phyloP scores from a whole-genome alignment of 2,329 filamentous ascomycete genomes.

The Pseudocercospora ulei region DNA sequence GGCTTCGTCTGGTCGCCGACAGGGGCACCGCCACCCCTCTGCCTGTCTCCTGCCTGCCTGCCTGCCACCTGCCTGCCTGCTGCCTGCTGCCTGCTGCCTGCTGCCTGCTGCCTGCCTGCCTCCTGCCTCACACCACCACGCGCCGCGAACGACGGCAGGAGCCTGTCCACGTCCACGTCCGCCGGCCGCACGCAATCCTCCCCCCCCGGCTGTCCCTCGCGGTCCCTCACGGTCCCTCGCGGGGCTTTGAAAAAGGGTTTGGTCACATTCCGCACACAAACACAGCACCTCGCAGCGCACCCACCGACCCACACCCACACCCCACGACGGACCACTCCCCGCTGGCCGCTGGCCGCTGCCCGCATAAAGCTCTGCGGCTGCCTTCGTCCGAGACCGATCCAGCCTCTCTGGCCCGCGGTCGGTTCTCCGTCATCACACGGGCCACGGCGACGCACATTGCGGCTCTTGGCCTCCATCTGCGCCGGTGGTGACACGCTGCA shows the following conservation, averaged over 20 bases:
- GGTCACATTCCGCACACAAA: slow-evolving; percentile 1
- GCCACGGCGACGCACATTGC: not conserved
- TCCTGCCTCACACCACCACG: slow-evolving; percentile 3
- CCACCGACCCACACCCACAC: not conserved
- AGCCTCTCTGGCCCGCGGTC: slow-evolving; percentile 1
- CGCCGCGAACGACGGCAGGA: too few species aligned
- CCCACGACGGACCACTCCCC: too few species aligned
- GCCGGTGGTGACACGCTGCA: not conserved
- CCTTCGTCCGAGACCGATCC: not conserved
- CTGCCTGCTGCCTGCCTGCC: not conserved
- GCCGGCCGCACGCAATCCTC: not conserved
- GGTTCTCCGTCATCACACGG: not conserved
- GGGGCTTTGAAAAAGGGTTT: slow-evolving; percentile 4
- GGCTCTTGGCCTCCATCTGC: not conserved
- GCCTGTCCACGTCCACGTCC: too few species aligned
- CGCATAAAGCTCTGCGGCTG: too few species aligned
- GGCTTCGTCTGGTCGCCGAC: not conserved
- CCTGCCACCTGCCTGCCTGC: too few species aligned
- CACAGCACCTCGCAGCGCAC: not conserved
- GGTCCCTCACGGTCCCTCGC: too few species aligned
- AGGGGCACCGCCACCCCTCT: not conserved
- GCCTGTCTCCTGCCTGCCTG: not conserved
- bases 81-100: not conserved
- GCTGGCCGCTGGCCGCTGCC: too few species aligned
- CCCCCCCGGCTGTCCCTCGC: slow-evolving; percentile 5